Evolutionary conservation across 2,329 filamentous ascomycete genomes (phyloP).

Genomic region (Aschersonia sp.): DNA sequence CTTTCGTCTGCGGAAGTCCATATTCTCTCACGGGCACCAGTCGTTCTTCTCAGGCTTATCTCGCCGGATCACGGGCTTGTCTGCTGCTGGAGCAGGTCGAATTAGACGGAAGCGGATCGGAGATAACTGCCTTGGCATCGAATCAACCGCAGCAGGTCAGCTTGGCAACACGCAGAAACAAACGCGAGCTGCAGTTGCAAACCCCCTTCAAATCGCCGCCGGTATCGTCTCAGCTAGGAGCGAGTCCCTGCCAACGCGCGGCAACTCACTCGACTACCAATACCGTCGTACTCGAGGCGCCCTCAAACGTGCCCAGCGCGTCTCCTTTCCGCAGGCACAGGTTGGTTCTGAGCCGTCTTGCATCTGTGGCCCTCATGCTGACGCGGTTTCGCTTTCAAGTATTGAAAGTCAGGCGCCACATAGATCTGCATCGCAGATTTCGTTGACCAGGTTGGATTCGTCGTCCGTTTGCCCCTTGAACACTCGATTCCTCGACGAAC

Average conservation of each 20-base stretch:
- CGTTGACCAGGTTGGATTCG: neutral
- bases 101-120: neutral
- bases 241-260: neutral
- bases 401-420: neutral
- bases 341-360: neutral
- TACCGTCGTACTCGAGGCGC: neutral
- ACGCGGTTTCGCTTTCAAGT: neutral
- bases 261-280: neutral
- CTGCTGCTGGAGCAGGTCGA: neutral
- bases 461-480: conserved; percentile 1
- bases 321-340: neutral
- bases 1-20: neutral
- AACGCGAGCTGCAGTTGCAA: neutral
- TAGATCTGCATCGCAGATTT: neutral
- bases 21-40: neutral
- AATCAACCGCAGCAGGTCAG: neutral
- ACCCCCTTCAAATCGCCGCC: neutral
- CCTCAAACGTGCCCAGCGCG: neutral
- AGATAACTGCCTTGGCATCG: neutral
- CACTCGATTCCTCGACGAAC: neutral
- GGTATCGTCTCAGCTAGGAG: neutral
- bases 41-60: conserved; percentile 1
- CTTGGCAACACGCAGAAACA: conserved; percentile 1
- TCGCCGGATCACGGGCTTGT: conserved; percentile 1
- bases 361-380: neutral